Base-by-base conservation (phyloP, 2,329 filamentous ascomycete species). In the Penicillium crustosum region DNA sequence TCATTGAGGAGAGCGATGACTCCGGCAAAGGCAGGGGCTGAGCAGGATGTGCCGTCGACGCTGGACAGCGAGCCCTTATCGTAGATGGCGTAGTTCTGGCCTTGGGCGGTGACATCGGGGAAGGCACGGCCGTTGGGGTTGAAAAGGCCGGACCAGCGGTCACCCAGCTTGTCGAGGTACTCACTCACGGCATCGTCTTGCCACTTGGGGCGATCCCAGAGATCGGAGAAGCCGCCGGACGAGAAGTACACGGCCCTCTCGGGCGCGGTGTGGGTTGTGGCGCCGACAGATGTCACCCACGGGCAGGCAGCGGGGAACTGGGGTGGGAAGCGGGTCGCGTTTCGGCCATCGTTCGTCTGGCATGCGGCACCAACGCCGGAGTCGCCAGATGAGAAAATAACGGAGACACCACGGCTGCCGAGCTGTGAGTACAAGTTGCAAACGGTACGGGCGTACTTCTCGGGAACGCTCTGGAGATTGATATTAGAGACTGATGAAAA, bases 1-100 rank as follows among this genome's bases (percentile, higher is more conserved):
- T 88, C 86, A 63, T 89, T 89, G 55, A 89, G 73, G 4, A 89
- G 78, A 1, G 82, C 77, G 41, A 89, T 75, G 48, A 89, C 77
- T 7, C 79, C 82, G 0, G 83, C 82, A 25, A 84, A 83, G 0
- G 84, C 74, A 0, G 88, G 88, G 0, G 83, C 73, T 0, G 86
- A 81, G 33, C 84, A 82, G 25, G 73, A 76, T 1, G 77, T 79
- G 13, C 77, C 78, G 27, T 74, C 72, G 4, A 76, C 67, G 8
- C 65, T 57, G 15, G 44, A 58, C 0, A 73, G 55, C 0, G 5
- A 25, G 7, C 73, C 71, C 61, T 72, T 66, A 44, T 70, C 67
- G 35, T 71, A 72, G 17, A 75, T 68, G 1, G 71, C 69, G 53
- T 59, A 74, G 57, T 69, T 69, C 25, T 57, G 33, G 23, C 73